A percentile compares a stretch with the other conserved stretches of the same genome.
These are phyloP conservation scores for Pseudopyricularia javanii DNA, from an alignment of 2,329 filamentous ascomycete genomes.

Conservation along the genomic window DNA sequence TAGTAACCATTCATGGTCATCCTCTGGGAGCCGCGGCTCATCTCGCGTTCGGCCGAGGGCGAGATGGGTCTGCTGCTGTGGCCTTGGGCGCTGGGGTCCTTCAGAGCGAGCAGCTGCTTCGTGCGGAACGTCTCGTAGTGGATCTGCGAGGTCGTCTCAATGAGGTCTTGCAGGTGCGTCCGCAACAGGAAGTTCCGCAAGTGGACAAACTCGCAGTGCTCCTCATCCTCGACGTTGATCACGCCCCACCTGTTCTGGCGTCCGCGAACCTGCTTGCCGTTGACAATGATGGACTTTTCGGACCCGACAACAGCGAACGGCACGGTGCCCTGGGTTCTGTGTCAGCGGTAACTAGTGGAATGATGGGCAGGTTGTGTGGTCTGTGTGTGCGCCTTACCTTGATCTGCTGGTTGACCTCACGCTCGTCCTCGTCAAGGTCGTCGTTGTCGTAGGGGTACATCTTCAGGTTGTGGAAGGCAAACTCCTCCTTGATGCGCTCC, in stretches of 20 bases:
- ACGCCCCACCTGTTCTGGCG: conserved; percentile 99
- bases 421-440: conserved; percentile 95
- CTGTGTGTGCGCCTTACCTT: conserved; percentile 53
- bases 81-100: conserved; percentile 89
- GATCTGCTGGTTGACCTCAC: conserved; percentile 84
- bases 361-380: not conserved
- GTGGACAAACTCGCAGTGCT: conserved; percentile 98
- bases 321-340: conserved; percentile 58
- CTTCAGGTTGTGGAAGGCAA: conserved; percentile 98
- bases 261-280: conserved; percentile 92
- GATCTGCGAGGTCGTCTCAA: conserved; percentile 98
- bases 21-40: conserved; percentile 93
- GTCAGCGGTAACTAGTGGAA: not conserved
- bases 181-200: conserved; percentile 96
- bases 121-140: conserved; percentile 99
- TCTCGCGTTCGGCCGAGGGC: conserved; percentile 83
- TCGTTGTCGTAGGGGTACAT: conserved; percentile 99
- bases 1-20: conserved; percentile 99
- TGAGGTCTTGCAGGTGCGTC: conserved; percentile 95
- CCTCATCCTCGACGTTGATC: conserved; percentile 99
- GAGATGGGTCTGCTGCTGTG: conserved; percentile 85
- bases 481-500: conserved; percentile 99
- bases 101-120: conserved; percentile 94
- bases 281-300: conserved; percentile 94
- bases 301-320: conserved; percentile 97